phyloP scores from a whole-genome alignment of 192 early-diverging fungal genomes.

The Coemansia sp. region DNA sequence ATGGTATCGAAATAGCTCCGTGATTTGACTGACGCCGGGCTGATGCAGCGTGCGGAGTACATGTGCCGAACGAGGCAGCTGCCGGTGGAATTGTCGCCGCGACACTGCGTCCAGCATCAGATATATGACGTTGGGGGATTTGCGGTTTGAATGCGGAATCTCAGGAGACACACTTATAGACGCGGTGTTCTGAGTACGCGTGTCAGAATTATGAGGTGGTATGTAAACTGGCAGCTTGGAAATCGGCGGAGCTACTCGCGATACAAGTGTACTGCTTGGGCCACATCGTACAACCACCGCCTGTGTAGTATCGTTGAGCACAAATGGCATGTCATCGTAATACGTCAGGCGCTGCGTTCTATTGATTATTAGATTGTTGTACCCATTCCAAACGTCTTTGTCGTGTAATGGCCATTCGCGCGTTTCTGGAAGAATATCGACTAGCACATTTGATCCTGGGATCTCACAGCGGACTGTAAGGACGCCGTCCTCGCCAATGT shows the following conservation, averaged over 20 bases:
- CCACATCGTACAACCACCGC: constrained; percentile 55
- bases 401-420: constrained; percentile 48
- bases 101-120: constrained; percentile 59
- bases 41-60: constrained; percentile 33
- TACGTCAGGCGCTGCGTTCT: constrained; percentile 10
- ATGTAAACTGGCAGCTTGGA: constrained; percentile 9
- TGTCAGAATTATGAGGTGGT: constrained; percentile 31
- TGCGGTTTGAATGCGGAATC: neutral
- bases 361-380: constrained; percentile 50
- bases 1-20: constrained; percentile 58
- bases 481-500: constrained; percentile 35
- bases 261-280: constrained; percentile 34
- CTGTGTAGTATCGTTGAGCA: constrained; percentile 38
- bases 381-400: constrained; percentile 50
- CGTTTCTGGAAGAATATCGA: constrained; percentile 58
- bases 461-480: constrained; percentile 34
- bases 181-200: neutral
- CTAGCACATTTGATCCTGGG: neutral
- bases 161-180: neutral
- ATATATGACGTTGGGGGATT: constrained; percentile 54
- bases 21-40: constrained; percentile 26
- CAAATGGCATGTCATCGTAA: constrained; percentile 26
- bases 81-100: constrained; percentile 57
- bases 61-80: constrained; percentile 49
- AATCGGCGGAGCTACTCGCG: constrained; percentile 32